A percentile compares a stretch with the other conserved stretches of the same genome.
phyloP scores from a whole-genome alignment of 768 basidiomycete genomes.

The Pulveroboletus sp. region DNA sequence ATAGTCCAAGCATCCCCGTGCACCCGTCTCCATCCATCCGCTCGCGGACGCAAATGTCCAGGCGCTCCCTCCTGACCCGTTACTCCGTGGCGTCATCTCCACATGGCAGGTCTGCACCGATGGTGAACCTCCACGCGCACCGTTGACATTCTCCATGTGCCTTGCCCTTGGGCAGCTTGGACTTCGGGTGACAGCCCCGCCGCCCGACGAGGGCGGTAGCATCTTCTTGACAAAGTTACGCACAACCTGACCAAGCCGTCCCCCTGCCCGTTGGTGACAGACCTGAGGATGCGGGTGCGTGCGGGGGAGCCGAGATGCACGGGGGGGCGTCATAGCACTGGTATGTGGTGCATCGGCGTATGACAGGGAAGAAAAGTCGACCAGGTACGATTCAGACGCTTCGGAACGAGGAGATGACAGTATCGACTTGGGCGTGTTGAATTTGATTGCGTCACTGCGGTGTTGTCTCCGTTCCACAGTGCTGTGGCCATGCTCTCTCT shows the following conservation, averaged over 20 bases:
- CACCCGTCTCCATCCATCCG: slow-evolving; percentile 3
- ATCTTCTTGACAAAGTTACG: slow-evolving; percentile 22
- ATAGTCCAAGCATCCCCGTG: slow-evolving; percentile 1
- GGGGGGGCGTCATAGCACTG: background rate
- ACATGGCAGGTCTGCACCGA: background rate
- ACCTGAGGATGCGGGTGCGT: background rate
- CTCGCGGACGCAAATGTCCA: slow-evolving; percentile 20
- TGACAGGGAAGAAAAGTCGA: slow-evolving; percentile 14
- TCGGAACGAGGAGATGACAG: slow-evolving; percentile 2
- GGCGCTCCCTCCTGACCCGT: slow-evolving; percentile 10
- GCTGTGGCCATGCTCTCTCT: background rate
- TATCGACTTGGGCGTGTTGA: background rate
- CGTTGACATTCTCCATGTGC: background rate
- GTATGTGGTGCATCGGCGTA: background rate
- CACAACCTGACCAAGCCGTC: slow-evolving; percentile 19
- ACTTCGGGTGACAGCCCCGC: background rate
- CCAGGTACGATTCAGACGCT: slow-evolving; percentile 5
- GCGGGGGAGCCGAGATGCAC: background rate
- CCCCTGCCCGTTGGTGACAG: slow-evolving; percentile 1
- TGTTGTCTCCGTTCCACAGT: background rate
- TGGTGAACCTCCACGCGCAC: background rate
- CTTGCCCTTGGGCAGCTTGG: background rate
- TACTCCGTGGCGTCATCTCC: slow-evolving; percentile 15
- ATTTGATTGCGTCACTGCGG: background rate
- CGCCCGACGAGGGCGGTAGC: slow-evolving; percentile 9